A percentile compares a stretch with the other conserved stretches of the same genome.
Evolutionary conservation across 2,329 filamentous ascomycete genomes (phyloP).

Genomic region (Arthrinium phaeospermum): DNA sequence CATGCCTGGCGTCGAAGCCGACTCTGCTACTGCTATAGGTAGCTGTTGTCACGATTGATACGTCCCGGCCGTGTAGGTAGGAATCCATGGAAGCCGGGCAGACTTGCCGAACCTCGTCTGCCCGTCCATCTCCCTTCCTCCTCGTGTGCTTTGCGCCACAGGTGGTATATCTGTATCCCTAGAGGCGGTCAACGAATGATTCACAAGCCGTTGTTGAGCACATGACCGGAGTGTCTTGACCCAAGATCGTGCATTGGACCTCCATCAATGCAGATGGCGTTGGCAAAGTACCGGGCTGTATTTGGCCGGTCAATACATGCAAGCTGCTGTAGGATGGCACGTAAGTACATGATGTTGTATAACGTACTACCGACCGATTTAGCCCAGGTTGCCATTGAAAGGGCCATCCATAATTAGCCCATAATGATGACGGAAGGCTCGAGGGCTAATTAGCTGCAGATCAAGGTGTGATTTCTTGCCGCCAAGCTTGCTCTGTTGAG

Average conservation of each 20-base stretch:
- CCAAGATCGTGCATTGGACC: neutral
- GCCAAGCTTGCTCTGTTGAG: neutral
- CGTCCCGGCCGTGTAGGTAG: neutral
- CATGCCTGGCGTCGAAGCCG: neutral
- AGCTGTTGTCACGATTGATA: neutral
- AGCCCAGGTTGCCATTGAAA: neutral
- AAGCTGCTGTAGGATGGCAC: neutral
- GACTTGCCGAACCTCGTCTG: neutral
- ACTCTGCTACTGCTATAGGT: neutral
- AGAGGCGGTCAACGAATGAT: neutral
- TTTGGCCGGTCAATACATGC: neutral
- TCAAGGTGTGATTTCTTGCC: slow-evolving; percentile 1
- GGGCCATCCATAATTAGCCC: slow-evolving; percentile 9
- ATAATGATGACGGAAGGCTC: neutral
- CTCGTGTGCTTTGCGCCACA: neutral
- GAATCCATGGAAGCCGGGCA: neutral
- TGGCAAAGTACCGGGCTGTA: neutral
- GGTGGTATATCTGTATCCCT: neutral
- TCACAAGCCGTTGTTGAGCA: neutral
- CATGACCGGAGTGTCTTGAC: neutral
- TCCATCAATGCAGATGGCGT: neutral
- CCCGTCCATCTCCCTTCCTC: neutral
- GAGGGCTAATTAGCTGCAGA: slow-evolving; percentile 14
- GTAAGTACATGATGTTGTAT: neutral
- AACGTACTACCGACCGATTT: neutral